Percentiles rank a stretch among this genome's conserved stretches.
These are phyloP conservation scores for Globisporangium alternatum DNA, from an alignment of 352 stramenopile genomes.

Conservation along the genomic window DNA sequence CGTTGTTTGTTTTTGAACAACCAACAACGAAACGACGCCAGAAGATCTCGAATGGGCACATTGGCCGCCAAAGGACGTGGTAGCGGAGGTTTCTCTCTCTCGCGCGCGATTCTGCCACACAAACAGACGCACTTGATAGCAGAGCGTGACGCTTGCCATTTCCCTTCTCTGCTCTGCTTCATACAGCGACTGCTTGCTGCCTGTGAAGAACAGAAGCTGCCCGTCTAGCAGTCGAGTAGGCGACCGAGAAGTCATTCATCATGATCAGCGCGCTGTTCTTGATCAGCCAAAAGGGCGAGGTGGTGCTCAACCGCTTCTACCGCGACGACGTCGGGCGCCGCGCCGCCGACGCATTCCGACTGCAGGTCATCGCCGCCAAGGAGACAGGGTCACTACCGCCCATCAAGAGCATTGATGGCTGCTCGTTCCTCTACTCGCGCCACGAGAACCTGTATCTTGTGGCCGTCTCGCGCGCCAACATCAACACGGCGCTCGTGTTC, in stretches of 20 bases:
- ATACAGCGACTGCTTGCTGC: too few species aligned
- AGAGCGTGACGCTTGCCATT: constrained; percentile 6
- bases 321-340: constrained; percentile 75
- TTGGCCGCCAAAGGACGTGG: constrained; percentile 11
- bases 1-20: neutral
- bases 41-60: constrained; percentile 11
- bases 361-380: constrained; percentile 95
- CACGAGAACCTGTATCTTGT: constrained; percentile 98
- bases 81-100: constrained; percentile 5
- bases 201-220: neutral
- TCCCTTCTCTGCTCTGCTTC: neutral
- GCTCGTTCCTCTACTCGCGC: constrained; percentile 97
- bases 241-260: neutral
- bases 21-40: constrained; percentile 6
- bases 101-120: neutral
- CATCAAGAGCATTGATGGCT: constrained; percentile 96
- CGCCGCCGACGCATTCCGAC: constrained; percentile 62
- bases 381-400: constrained; percentile 93
- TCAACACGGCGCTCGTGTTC: constrained; percentile 96
- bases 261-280: constrained; percentile 85
- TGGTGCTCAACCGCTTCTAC: constrained; percentile 83
- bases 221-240: neutral
- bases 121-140: neutral
- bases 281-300: constrained; percentile 79
- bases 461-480: constrained; percentile 95